phyloP scores from a whole-genome alignment of 176 grass and related monocot species.

The Typha latifolia region DNA sequence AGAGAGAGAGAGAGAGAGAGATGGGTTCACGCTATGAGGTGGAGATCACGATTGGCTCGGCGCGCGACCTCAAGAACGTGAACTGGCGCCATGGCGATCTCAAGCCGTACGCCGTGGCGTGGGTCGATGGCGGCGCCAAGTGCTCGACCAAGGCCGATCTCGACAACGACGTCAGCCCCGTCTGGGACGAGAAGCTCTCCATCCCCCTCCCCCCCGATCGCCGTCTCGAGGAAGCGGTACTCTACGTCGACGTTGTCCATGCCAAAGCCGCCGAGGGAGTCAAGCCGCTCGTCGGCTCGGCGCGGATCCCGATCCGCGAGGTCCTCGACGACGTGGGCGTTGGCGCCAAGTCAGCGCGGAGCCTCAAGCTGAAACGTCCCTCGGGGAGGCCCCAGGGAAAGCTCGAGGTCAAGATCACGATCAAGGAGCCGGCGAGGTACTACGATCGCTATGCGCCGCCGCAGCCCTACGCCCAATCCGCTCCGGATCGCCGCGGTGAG shows the following conservation, averaged over 20 bases:
- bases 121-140: constrained; percentile 46
- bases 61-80: constrained; percentile 65
- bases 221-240: constrained; percentile 41
- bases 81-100: constrained; percentile 71
- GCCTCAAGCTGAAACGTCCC: no score
- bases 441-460: no score
- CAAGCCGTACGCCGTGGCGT: constrained; percentile 47
- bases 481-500: no score
- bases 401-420: no score
- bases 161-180: constrained; percentile 33
- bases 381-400: no score
- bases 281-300: no score
- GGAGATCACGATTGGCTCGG: constrained; percentile 47
- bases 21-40: constrained; percentile 54
- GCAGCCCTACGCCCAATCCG: no score
- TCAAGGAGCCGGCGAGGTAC: no score
- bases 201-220: constrained; percentile 25
- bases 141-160: constrained; percentile 48
- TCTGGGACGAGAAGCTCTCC: constrained; percentile 63
- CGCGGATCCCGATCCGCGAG: no score
- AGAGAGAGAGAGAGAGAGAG: no score
- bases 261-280: constrained; percentile 34
- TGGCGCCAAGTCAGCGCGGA: constrained; percentile 38
- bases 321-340: constrained; percentile 54
- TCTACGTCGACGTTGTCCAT: constrained; percentile 73